Evolutionary conservation across 208 protist species (phyloP).

Genomic region (Leishmania martiniquensis): DNA sequence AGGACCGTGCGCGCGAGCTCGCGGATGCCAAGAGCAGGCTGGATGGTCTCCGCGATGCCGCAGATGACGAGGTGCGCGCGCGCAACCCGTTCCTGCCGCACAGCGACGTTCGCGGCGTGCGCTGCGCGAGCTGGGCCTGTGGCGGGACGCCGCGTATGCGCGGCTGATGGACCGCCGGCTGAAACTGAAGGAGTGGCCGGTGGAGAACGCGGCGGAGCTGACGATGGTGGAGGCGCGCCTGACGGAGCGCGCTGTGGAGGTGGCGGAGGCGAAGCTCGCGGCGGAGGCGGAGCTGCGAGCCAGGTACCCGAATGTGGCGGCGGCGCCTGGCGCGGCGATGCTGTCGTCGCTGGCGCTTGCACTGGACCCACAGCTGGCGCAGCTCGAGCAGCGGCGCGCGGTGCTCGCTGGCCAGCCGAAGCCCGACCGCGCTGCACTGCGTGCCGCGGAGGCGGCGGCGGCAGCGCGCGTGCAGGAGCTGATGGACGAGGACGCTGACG

Average conservation of each 20-base stretch:
- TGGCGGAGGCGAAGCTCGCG: constrained; percentile 35
- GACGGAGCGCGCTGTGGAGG: constrained; percentile 42
- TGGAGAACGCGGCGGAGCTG: constrained; percentile 37
- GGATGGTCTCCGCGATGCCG: constrained; percentile 49
- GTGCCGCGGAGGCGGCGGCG: too few species aligned
- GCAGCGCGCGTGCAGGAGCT: constrained; percentile 15
- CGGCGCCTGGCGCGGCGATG: constrained; percentile 26
- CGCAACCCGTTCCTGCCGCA: too few species aligned
- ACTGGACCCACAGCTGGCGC: too few species aligned
- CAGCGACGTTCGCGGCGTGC: too few species aligned
- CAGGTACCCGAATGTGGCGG: constrained; percentile 40
- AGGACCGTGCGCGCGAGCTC: constrained; percentile 18
- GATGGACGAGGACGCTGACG: constrained; percentile 10
- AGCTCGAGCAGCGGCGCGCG: too few species aligned
- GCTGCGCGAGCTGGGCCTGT: constrained; percentile 34
- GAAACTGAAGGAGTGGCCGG: constrained; percentile 46
- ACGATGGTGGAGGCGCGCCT: constrained; percentile 35
- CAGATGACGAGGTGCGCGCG: constrained; percentile 60
- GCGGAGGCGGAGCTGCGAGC: constrained; percentile 14
- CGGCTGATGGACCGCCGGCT: constrained; percentile 19
- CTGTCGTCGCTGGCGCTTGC: too few species aligned
- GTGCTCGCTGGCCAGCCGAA: too few species aligned
- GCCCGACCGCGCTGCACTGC: too few species aligned
- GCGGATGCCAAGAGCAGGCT: constrained; percentile 40
- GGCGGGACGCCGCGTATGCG: constrained; percentile 27